A percentile compares a stretch with the other conserved stretches of the same genome.
Evolutionary conservation across 2,329 filamentous ascomycete species (phyloP).

Genomic region (Cryphonectria nitschkei): DNA sequence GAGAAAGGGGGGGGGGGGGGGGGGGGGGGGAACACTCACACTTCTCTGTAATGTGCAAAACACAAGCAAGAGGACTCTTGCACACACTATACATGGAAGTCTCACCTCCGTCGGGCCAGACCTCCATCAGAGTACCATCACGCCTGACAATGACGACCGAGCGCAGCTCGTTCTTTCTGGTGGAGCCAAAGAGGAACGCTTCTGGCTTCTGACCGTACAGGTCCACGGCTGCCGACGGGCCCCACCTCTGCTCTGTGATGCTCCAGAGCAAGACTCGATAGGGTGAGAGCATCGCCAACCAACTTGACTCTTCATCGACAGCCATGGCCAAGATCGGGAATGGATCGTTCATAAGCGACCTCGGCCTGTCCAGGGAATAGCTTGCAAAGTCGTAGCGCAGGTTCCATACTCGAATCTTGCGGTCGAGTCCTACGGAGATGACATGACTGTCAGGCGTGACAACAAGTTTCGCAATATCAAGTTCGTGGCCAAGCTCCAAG

Average conservation of each 20-base stretch:
- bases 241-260: constrained; percentile 59
- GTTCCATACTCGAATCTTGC: constrained; percentile 69
- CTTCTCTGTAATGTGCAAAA: constrained; percentile 50
- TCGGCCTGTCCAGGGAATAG: constrained; percentile 47
- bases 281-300: constrained; percentile 68
- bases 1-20: neutral
- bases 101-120: constrained; percentile 51
- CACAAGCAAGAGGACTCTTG: constrained; percentile 55
- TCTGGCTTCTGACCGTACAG: constrained; percentile 61
- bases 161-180: constrained; percentile 42
- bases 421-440: constrained; percentile 72
- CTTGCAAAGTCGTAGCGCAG: constrained; percentile 49
- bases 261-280: constrained; percentile 66
- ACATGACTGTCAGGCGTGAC: constrained; percentile 67
- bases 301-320: constrained; percentile 66
- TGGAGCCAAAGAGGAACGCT: constrained; percentile 65
- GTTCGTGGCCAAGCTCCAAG: constrained; percentile 63
- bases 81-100: constrained; percentile 53
- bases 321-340: constrained; percentile 67
- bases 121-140: constrained; percentile 65
- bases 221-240: constrained; percentile 57
- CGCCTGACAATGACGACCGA: constrained; percentile 65
- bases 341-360: constrained; percentile 43
- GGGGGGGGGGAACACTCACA: constrained; percentile 39
- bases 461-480: constrained; percentile 70